Conservation (phyloP, 2,329 filamentous ascomycete species). For the Allantophomopsis lycopodina region DNA sequence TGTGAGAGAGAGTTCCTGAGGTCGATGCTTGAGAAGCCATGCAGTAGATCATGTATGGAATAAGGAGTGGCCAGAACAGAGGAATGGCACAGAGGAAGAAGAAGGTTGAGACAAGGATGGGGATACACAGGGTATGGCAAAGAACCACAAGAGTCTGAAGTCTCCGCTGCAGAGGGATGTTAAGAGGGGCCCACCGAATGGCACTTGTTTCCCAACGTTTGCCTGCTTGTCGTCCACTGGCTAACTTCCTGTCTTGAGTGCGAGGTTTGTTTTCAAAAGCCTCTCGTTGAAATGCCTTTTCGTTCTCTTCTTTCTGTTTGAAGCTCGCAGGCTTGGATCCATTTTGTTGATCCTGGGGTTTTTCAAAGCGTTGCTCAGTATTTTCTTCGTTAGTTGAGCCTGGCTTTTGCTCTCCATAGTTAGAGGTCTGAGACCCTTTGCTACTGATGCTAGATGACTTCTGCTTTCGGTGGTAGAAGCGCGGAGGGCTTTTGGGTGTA, state of each 20-base stretch:
- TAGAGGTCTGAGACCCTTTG: constrained; percentile 3
- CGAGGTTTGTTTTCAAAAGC: not conserved
- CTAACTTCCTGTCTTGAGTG: constrained; percentile 4
- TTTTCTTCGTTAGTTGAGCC: constrained; percentile 4
- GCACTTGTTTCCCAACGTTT: constrained; percentile 23
- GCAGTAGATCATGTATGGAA: constrained; percentile 72
- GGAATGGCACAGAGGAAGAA: constrained; percentile 88
- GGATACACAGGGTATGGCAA: constrained; percentile 58
- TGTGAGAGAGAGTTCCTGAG: constrained; percentile 60
- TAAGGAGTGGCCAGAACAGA: constrained; percentile 69
- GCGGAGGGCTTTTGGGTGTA: constrained; percentile 10
- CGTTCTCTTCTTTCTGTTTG: constrained; percentile 9
- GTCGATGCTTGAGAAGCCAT: constrained; percentile 66
- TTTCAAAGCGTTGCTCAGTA: constrained; percentile 10
- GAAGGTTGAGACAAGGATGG: constrained; percentile 62
- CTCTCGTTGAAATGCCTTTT: constrained; percentile 8
- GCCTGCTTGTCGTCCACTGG: constrained; percentile 17
- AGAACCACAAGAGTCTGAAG: constrained; percentile 69
- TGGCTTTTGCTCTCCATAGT: constrained; percentile 1
- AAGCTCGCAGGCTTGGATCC: constrained; percentile 12
- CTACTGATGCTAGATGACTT: constrained; percentile 9
- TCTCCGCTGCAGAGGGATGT: constrained; percentile 56
- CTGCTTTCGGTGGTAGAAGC: constrained; percentile 11
- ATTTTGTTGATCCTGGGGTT: constrained; percentile 9
- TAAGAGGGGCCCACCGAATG: constrained; percentile 75